Percentiles rank a stretch among this genome's conserved stretches.
Evolutionary conservation across 2,329 filamentous ascomycete genomes (phyloP).

Genomic region (Teratosphaeriaceae sp.): DNA sequence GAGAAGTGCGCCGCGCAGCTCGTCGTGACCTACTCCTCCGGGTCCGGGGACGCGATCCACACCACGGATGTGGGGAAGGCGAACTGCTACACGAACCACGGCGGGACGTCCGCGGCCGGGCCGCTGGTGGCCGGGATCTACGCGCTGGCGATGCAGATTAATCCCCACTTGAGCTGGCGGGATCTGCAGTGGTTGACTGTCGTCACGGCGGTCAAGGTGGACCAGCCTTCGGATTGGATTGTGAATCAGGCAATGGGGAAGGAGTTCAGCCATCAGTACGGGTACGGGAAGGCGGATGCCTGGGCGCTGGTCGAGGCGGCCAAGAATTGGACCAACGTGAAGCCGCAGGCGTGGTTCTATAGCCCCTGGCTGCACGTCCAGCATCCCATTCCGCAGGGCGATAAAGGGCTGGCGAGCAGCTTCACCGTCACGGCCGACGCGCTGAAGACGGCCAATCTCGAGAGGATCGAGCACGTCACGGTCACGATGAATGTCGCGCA

Average conservation of each 20-base stretch:
- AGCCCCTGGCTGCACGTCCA: constrained; percentile 92
- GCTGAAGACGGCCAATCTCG: constrained; percentile 75
- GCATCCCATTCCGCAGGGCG: constrained; percentile 76
- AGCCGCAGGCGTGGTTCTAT: constrained; percentile 91
- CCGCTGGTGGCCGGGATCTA: constrained; percentile 89
- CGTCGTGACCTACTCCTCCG: constrained; percentile 95
- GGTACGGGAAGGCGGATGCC: constrained; percentile 91
- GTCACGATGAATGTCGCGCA: constrained; percentile 96
- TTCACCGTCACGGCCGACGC: constrained; percentile 78
- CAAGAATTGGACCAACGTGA: constrained; percentile 79
- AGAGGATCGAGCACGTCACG: constrained; percentile 86
- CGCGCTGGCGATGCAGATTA: constrained; percentile 75
- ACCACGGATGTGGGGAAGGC: constrained; percentile 88
- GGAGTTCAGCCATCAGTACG: constrained; percentile 89
- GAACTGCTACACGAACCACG: constrained; percentile 73
- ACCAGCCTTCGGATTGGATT: constrained; percentile 75
- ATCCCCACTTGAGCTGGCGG: constrained; percentile 85
- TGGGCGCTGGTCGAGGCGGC: constrained; percentile 79
- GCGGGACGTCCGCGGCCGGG: constrained; percentile 91
- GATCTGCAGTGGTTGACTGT: constrained; percentile 90
- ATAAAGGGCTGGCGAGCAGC: constrained; percentile 68
- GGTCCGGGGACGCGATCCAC: constrained; percentile 81
- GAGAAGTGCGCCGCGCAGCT: constrained; percentile 93
- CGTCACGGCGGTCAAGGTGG: constrained; percentile 74
- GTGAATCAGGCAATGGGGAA: constrained; percentile 66